phyloP scores from a whole-genome alignment of 1,284 basidiomycete species.

The Ganoderma lucidum region DNA sequence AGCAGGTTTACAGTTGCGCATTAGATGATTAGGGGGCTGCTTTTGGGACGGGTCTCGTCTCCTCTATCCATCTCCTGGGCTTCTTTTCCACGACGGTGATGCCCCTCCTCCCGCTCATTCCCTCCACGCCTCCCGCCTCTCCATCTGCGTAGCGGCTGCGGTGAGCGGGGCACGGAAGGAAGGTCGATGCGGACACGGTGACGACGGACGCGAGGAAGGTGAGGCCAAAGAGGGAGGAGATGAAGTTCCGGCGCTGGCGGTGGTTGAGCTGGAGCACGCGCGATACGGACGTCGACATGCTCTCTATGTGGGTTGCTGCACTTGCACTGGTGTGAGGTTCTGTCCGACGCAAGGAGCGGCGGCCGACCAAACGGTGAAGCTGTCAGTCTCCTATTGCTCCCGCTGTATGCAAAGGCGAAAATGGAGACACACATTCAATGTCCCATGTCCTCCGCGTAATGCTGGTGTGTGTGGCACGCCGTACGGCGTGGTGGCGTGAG shows the following conservation, averaged over 20 bases:
- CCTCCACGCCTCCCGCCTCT: constrained; percentile 35
- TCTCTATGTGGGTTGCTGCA: neutral
- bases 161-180: constrained; percentile 79
- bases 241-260: constrained; percentile 71
- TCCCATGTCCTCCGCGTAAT: constrained; percentile 31
- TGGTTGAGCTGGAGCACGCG: constrained; percentile 67
- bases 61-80: constrained; percentile 84
- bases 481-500: constrained; percentile 20
- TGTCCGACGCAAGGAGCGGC: neutral
- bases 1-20: constrained; percentile 52
- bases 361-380: neutral
- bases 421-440: constrained; percentile 27
- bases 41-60: constrained; percentile 54
- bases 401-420: neutral
- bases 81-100: constrained; percentile 64
- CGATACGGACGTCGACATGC: constrained; percentile 47
- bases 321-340: constrained; percentile 9
- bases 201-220: constrained; percentile 80
- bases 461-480: constrained; percentile 15
- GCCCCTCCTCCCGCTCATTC: constrained; percentile 35
- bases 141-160: constrained; percentile 64
- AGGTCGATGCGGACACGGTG: constrained; percentile 81
- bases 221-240: constrained; percentile 79
- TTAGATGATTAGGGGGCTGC: constrained; percentile 58
- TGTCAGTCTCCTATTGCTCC: neutral